Base-by-base conservation (phyloP, 768 basidiomycete genomes). In the Rubroboletus pulcherrimus region DNA sequence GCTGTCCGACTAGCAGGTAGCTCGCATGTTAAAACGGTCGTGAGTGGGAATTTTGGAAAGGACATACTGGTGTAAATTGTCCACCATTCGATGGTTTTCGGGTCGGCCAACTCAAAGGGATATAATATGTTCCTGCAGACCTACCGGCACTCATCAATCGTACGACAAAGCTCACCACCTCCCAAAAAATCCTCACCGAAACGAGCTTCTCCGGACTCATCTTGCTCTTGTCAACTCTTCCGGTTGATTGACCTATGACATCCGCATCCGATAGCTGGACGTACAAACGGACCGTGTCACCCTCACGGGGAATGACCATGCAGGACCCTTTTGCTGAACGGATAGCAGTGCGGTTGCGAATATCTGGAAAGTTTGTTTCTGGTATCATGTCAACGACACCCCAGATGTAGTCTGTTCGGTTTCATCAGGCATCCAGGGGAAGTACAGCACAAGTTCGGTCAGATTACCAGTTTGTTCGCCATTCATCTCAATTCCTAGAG, bases 331-430 rank as follows among this genome's bases (percentile, higher is more conserved):
- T 77, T 37, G 77, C 76, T 0, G 88, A 89, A 67, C 91, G 88
- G n/a, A 91, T 80, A 0, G 74, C 82, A 47, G 75, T 74, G 59
- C 75, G 78, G 53, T 83, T 84, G 17, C 89, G 82, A 56, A 88
- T 84, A 65, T 91, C 88, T 0, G 90, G 90, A 56, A 91, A 89
- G 64, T 90, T 75, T 1, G 88, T 89, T n/a, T 84, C 78, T 0
- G 85, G 85, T 26, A 81, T 63, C 48, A 82, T 74, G 68, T 91
- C 91, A 19, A 91, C 71, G 4, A 93, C 91, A 3, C 91, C 91
- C 91, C 91, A 93, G 19, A 92, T 77, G 54, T 81, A 86, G 51
- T 91, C 85, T 72, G 75, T 78, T 44, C 17, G n/a, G 14, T 31
- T 53, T 30, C 5, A 40, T 59, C 11, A 56, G 40, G 11, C 17